Base-by-base conservation (phyloP, 805 yeast species). In the Barnettozyma californica region DNA sequence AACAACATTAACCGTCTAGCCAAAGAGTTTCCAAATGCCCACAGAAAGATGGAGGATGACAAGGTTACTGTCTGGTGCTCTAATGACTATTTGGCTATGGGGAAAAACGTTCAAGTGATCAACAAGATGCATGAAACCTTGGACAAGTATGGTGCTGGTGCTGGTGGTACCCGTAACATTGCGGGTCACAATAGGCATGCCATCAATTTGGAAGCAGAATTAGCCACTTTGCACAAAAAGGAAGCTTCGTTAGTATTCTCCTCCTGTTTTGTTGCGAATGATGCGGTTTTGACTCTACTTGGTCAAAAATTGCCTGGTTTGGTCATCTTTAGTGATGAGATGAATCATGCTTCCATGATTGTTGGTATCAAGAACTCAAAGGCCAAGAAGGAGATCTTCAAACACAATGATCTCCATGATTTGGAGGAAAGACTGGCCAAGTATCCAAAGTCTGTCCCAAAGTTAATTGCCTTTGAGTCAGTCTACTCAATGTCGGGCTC, bases 401-500 rank as follows among this genome's bases (percentile, higher is more conserved):
- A 83, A 68, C 99, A 94, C 69, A 94, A 94, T 67, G 84, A 94
- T 66, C 71, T 94, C 65, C 75, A 66, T 8, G 96, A 92, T 61
- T 78, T 94, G 62, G 99, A 95, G 72, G 73, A 70, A 42, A 76
- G 80, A 65, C 79, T 94, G 65, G 80, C 87, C 36, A 74, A 76
- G 68, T 87, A 86, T 63, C 99, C 99, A 18, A 77, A 78, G 59
- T 77, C 84, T n/a, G 78, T 83, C 35, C 99, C 99, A 47, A 94
- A 94, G 70, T 76, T 94, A 63, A 92, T 94, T 70, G 97, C 98
- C 1, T 94, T 94, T 67, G 99, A 94, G 70, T 83, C 94, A 5
- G 98, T 94, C 46, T 94, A 94, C 70, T 91, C 97, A 48, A 94
- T 94, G 99, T 89, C 97, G 63, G 99, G 99, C 44, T 88, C 97